These are phyloP conservation scores for Aureobasidium sp. DNA, from an alignment of 2,329 filamentous ascomycete genomes.

Conservation along the genomic window DNA sequence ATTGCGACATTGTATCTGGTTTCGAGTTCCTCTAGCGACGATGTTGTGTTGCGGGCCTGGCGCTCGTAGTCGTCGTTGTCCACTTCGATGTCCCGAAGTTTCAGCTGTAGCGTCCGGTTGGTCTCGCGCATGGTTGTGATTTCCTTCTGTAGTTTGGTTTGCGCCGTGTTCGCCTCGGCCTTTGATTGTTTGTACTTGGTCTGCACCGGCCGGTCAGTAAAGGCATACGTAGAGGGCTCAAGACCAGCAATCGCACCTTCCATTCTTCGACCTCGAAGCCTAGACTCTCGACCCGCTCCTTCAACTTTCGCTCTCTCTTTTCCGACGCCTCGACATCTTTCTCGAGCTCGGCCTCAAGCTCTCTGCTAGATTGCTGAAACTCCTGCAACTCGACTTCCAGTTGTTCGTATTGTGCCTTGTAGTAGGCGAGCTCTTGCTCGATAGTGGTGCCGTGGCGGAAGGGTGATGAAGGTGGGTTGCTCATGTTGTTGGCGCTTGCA, in stretches of 20 bases:
- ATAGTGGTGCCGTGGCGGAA: conserved; percentile 29
- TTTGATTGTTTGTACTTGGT: conserved; percentile 96
- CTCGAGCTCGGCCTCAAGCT: conserved; percentile 88
- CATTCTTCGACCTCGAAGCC: conserved; percentile 93
- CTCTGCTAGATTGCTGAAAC: conserved; percentile 87
- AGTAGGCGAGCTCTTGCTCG: conserved; percentile 80
- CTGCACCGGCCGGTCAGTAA: conserved; percentile 37
- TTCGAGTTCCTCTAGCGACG: conserved; percentile 91
- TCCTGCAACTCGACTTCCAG: conserved; percentile 86
- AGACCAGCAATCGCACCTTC: conserved; percentile 67
- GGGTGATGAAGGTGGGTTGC: conserved; percentile 28
- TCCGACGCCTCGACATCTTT: conserved; percentile 94
- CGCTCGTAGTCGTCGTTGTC: conserved; percentile 97
- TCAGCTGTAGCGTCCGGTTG: conserved; percentile 72
- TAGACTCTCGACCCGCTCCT: conserved; percentile 77
- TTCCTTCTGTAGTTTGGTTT: conserved; percentile 86
- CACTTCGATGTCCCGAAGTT: conserved; percentile 88
- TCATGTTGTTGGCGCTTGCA: conserved; percentile 5
- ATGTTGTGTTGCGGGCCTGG: conserved; percentile 90
- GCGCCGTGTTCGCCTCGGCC: conserved; percentile 71
- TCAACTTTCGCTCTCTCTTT: conserved; percentile 76
- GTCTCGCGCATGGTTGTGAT: conserved; percentile 82
- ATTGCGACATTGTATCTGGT: conserved; percentile 94
- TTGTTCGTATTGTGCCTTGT: conserved; percentile 91
- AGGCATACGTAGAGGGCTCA: neutral